Conservation (phyloP, 495 filamentous ascomycete species). For the Penicillium simplicissimum region DNA sequence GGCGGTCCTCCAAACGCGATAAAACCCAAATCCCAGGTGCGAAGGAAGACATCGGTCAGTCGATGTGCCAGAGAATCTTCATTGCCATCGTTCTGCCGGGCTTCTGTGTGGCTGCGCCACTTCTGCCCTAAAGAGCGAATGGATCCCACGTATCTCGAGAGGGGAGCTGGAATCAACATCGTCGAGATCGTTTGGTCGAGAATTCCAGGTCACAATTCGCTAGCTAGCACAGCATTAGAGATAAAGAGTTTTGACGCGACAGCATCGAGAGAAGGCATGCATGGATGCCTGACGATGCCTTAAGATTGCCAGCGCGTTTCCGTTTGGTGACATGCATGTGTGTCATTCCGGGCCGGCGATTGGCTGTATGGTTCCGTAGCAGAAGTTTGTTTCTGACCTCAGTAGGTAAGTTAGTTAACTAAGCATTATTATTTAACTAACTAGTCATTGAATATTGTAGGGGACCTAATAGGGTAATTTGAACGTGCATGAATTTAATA, state of each 20-base stretch:
- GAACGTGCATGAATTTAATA: no score
- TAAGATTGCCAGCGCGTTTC: background rate
- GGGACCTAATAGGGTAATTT: no score
- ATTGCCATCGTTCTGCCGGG: background rate
- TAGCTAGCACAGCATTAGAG: background rate
- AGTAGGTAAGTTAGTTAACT: no score
- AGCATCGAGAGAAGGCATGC: background rate
- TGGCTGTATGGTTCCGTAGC: background rate
- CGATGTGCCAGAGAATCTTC: conserved; percentile 10
- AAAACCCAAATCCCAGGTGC: conserved; percentile 68
- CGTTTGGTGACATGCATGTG: background rate
- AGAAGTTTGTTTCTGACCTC: background rate
- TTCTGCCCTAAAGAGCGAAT: conserved; percentile 12
- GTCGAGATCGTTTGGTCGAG: background rate
- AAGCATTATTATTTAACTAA: no score
- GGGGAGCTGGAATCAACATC: conserved; percentile 8
- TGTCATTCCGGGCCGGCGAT: background rate
- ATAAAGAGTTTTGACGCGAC: background rate
- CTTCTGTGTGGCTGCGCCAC: conserved; percentile 12
- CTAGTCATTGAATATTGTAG: no score
- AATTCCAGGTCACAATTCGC: no score
- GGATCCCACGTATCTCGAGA: conserved; percentile 2
- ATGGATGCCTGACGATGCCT: background rate
- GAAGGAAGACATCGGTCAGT: conserved; percentile 41
- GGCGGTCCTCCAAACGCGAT: conserved; percentile 72